Base-by-base conservation (phyloP, 192 early-diverging fungal species). In the Phycomyces nitens region DNA sequence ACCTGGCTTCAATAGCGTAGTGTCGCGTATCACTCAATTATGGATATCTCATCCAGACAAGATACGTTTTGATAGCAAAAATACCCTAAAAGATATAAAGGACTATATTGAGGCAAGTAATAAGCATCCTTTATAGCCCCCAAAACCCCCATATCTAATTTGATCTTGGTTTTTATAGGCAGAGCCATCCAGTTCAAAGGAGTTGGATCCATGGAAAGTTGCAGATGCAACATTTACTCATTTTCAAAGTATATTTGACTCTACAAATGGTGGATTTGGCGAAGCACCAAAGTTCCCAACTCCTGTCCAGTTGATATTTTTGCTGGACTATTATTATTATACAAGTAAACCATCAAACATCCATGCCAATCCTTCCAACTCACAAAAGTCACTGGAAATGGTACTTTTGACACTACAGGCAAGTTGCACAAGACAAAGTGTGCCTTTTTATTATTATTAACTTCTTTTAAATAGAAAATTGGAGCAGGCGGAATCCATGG, bases 261-360 rank as follows among this genome's bases (percentile, higher is more conserved):
- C 24, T 20, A 58, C 58, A 0, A n/a, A 75, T 55, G 86, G 86
- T 29, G 86, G 86, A 10, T 88, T 88, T 53, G 77, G 76, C 42
- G 59, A 62, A 42, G 82, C 82, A 15, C 86, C 86, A 1, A 88
- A 88, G 62, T 88, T 88, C 58, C 82, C 84, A 18, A 82, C 80
- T 0, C 83, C 86, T 16, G 82, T 79, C 9, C 64, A 77, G 52
- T 58, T 88, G 22, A 43, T 79, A 18, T 88, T 86, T 63, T 58
- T 88, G 14, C 57, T 86, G 29, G 66, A 72, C n/a, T 80, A 77
- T 50, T 53, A 76, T 60, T 62, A 54, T 23, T 77, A 74, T 43
- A 56, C 60, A 41, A 40, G 65, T 20, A 9, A 58, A 20, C 34
- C 27, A 23, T 53, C 66, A n/a, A n/a, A n/a, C n/a, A n/a, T n/a